These are phyloP conservation scores for Cyclotella atomus DNA, from an alignment of 108 stramenopile genomes.

Conservation along the genomic window DNA sequence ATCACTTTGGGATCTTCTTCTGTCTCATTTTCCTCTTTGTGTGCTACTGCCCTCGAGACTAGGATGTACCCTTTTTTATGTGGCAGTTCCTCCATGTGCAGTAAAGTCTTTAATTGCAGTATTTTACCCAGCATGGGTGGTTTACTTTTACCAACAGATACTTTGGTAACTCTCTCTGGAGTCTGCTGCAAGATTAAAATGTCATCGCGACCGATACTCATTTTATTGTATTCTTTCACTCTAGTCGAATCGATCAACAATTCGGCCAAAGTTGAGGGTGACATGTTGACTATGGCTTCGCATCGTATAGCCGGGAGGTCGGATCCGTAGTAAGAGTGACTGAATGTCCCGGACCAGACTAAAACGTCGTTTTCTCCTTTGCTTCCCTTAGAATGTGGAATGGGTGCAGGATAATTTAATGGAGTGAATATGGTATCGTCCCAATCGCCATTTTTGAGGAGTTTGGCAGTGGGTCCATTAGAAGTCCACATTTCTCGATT, in stretches of 20 bases:
- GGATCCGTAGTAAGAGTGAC: constrained; percentile 66
- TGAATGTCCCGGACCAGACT: constrained; percentile 72
- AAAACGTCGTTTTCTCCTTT: constrained; percentile 50
- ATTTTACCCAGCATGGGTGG: constrained; percentile 76
- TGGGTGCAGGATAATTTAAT: constrained; percentile 6
- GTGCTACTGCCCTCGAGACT: constrained; percentile 69
- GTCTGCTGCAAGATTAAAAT: constrained; percentile 58
- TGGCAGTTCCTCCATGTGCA: constrained; percentile 68
- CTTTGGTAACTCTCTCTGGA: constrained; percentile 62
- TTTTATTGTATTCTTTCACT: constrained; percentile 89
- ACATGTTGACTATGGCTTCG: constrained; percentile 67
- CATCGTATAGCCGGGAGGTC: constrained; percentile 80
- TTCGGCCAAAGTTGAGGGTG: constrained; percentile 56
- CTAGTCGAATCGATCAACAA: constrained; percentile 75
- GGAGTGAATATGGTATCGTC: constrained; percentile 28
- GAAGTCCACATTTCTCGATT: constrained; percentile 66
- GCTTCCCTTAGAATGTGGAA: constrained; percentile 40
- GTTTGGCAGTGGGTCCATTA: constrained; percentile 44
- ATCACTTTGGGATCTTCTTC: constrained; percentile 49
- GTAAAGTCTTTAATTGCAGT: constrained; percentile 62
- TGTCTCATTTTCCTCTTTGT: constrained; percentile 26
- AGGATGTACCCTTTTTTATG: constrained; percentile 70
- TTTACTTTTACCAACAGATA: constrained; percentile 60
- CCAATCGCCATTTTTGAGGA: constrained; percentile 40
- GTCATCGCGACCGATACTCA: constrained; percentile 78